Percentiles rank a stretch among this genome's conserved stretches.
Conservation (phyloP, 495 filamentous ascomycete genomes). For the Lasiosphaeria ovina region DNA sequence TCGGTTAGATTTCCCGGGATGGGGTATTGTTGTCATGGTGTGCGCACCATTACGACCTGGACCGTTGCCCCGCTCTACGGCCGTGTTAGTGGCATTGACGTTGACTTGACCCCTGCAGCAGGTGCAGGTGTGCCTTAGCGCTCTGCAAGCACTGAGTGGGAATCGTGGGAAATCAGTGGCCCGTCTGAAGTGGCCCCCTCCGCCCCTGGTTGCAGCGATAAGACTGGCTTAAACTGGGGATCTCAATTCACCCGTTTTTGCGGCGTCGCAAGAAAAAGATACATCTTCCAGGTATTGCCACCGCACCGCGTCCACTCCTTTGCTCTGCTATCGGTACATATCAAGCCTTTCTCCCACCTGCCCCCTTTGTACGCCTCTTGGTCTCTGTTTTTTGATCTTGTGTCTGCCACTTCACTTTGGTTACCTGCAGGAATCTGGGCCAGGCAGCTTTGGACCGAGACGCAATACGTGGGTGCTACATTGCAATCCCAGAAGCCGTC, state of each 20-base stretch:
- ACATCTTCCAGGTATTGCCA: constrained; percentile 19
- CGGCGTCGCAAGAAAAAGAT: constrained; percentile 27
- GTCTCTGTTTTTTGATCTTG: constrained; percentile 14
- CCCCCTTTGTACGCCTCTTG: constrained; percentile 7
- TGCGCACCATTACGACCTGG: background rate
- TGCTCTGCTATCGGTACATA: constrained; percentile 20
- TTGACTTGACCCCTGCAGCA: constrained; percentile 18
- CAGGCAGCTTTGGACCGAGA: constrained; percentile 1
- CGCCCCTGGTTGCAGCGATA: constrained; percentile 13
- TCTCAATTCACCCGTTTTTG: constrained; percentile 32
- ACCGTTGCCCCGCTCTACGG: background rate
- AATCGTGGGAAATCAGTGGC: constrained; percentile 19
- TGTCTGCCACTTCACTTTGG: background rate
- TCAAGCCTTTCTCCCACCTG: constrained; percentile 12
- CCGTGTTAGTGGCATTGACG: constrained; percentile 17
- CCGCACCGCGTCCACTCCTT: constrained; percentile 3
- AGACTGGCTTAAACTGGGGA: constrained; percentile 21
- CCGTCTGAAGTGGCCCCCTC: constrained; percentile 9
- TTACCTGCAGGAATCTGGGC: too few species aligned
- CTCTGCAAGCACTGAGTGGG: constrained; percentile 21
- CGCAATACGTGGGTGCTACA: background rate
- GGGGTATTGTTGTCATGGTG: constrained; percentile 15
- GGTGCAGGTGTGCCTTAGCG: constrained; percentile 17
- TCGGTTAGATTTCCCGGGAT: constrained; percentile 14
- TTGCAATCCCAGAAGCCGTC: background rate